Evolutionary conservation across 495 filamentous ascomycete genomes (phyloP).

Genomic region (Aspergillus heteromorphus): DNA sequence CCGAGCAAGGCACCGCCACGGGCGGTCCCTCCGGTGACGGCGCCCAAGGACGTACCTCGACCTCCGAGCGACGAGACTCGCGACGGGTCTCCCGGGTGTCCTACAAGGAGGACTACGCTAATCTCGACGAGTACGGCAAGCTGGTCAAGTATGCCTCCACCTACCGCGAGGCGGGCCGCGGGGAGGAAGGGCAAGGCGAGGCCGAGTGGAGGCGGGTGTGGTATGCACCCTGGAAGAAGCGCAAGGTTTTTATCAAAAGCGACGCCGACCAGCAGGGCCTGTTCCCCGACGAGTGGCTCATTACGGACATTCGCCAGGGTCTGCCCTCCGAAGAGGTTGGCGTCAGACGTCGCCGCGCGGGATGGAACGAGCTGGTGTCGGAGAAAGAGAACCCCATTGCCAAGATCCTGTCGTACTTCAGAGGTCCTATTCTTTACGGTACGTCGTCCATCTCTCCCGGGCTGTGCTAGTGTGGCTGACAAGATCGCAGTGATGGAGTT

Average conservation of each 20-base stretch:
- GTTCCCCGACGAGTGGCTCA: constrained; percentile 65
- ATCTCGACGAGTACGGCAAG: constrained; percentile 48
- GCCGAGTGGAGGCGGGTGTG: constrained; percentile 35
- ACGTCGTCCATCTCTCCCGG: constrained; percentile 16
- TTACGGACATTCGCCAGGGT: constrained; percentile 62
- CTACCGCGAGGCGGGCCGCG: constrained; percentile 46
- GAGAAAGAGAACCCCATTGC: constrained; percentile 71
- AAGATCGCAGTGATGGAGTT: constrained; percentile 65
- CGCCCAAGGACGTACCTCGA: constrained; percentile 4
- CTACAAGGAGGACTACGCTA: constrained; percentile 31
- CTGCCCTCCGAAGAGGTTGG: constrained; percentile 50
- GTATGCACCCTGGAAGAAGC: constrained; percentile 56
- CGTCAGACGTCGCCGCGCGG: constrained; percentile 52
- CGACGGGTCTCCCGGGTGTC: constrained; percentile 38
- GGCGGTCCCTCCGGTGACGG: constrained; percentile 11
- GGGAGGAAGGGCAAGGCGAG: constrained; percentile 17
- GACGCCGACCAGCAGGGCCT: constrained; percentile 30
- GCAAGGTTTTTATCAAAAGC: constrained; percentile 42
- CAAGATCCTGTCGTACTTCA: constrained; percentile 70
- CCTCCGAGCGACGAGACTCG: constrained; percentile 8
- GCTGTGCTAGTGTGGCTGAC: constrained; percentile 17
- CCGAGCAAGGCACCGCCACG: constrained; percentile 12
- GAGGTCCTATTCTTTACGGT: constrained; percentile 79
- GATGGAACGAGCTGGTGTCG: constrained; percentile 67
- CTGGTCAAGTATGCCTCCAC: constrained; percentile 62